Conservation (phyloP, 441 rosid genomes). For the Geranium incanum region DNA sequence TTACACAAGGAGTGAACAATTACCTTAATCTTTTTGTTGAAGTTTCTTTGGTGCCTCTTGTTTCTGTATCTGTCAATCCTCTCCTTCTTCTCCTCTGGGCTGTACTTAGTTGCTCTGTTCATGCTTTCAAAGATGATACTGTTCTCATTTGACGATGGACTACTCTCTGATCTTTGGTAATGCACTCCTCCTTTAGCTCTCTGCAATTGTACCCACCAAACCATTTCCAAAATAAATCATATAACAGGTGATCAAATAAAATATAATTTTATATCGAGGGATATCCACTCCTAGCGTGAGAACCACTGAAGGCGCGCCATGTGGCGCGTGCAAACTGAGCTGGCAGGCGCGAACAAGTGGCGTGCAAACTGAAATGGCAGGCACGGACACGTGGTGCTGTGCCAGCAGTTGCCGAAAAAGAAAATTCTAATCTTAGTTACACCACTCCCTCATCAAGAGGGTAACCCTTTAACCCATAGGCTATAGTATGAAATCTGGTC, state of each 20-base stretch:
- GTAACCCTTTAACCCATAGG: too few species aligned
- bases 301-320: too few species aligned
- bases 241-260: background rate
- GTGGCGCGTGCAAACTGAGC: too few species aligned
- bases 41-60: slow-evolving; percentile 78
- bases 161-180: slow-evolving; percentile 44
- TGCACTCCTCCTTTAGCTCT: slow-evolving; percentile 26
- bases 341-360: too few species aligned
- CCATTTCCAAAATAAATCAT: background rate
- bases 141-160: slow-evolving; percentile 67
- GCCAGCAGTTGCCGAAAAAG: too few species aligned
- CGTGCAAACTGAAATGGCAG: too few species aligned
- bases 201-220: slow-evolving; percentile 12
- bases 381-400: too few species aligned
- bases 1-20: background rate
- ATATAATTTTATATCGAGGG: too few species aligned
- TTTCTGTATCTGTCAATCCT: slow-evolving; percentile 72
- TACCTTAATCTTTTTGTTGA: slow-evolving; percentile 96
- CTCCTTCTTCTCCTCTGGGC: slow-evolving; percentile 83
- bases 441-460: too few species aligned
- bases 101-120: slow-evolving; percentile 65
- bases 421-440: too few species aligned
- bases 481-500: too few species aligned
- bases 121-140: slow-evolving; percentile 76
- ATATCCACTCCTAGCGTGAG: too few species aligned